Evolutionary conservation across 805 yeast genomes (phyloP), one percentile per base, ranked within the genome.

Genomic region (Metschnikowia arizonensis): DNA sequence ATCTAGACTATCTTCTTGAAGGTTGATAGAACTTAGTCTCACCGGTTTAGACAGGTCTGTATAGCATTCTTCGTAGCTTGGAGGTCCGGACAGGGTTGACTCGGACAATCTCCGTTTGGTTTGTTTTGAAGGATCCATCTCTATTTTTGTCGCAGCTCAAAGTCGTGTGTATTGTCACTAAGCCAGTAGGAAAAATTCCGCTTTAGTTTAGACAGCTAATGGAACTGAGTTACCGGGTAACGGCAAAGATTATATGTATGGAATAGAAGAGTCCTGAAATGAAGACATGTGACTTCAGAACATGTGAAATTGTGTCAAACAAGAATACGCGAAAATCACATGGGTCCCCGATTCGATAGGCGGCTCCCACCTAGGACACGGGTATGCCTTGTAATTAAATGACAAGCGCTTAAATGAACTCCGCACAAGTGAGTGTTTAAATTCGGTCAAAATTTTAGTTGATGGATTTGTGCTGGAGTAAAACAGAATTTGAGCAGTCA

Each of bases 71-170:
- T 29, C 28, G 14, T 33, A 26, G 10, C 15, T 31, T 7, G 50
- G 47, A 1, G 45, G 47, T 6, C 40, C 50, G 7, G 45, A 12
- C 29, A 7, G 32, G 18, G 40, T 15, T 6, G 44, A 19, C n/a
- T 50, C 54, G 3, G 53, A 49, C 12, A 49, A 35, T 30, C 36
- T 49, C 37, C 54, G 41, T 29, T 50, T 50, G 25, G 32, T 32
- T 25, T 41, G 53, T 25, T 40, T 50, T 8, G 50, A 29, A 19
- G 26, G 39, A 40, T 33, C 44, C 54, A 50, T 49, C 12, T 14
- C 33, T 12, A 18, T 23, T 17, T 12, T 18, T 23, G 28, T 11
- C 18, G n/a, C 38, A 14, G 38, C 12, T 4, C n/a, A 28, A 23
- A 11, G 11, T 34, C n/a, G 25, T 12, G n/a, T 3, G 29, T 24